Conservation (phyloP, 2,329 filamentous ascomycete genomes). For the Drechslerella stenobrocha region DNA sequence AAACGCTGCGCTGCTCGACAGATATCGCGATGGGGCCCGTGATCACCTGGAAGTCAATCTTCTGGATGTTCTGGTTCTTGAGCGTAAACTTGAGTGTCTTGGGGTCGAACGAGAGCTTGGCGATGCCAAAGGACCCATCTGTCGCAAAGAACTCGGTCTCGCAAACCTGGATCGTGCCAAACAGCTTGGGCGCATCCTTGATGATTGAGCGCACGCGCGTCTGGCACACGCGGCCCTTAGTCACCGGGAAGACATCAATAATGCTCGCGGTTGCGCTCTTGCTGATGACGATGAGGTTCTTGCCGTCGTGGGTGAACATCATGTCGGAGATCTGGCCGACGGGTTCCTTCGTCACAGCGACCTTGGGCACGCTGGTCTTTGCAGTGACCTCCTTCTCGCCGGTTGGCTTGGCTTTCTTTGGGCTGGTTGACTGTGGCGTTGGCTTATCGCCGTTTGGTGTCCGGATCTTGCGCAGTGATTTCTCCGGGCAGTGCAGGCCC, state of each 20-base stretch:
- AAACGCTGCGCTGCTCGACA: constrained; percentile 59
- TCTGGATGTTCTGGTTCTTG: constrained; percentile 56
- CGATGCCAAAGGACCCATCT: constrained; percentile 64
- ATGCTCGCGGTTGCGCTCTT: constrained; percentile 65
- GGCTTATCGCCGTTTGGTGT: constrained; percentile 60
- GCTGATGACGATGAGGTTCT: constrained; percentile 62
- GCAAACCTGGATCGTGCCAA: constrained; percentile 61
- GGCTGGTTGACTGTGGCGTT: constrained; percentile 62
- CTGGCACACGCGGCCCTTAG: constrained; percentile 15
- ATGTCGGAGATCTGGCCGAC: constrained; percentile 65
- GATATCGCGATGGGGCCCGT: constrained; percentile 66
- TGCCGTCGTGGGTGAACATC: constrained; percentile 64
- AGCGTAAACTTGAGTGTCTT: constrained; percentile 53
- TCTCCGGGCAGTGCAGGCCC: constrained; percentile 59
- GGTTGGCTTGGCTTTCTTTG: background rate
- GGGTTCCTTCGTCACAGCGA: constrained; percentile 57
- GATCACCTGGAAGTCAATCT: constrained; percentile 61
- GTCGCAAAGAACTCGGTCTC: constrained; percentile 61
- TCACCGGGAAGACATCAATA: constrained; percentile 54
- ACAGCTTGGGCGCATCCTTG: constrained; percentile 63
- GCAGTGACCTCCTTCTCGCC: too few species aligned
- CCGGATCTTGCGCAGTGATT: constrained; percentile 54
- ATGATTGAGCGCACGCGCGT: constrained; percentile 39
- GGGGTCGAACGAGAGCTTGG: constrained; percentile 58
- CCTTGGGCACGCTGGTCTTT: background rate